Conservation (phyloP, 352 stramenopile species). For the Phytophthora brassicae region DNA sequence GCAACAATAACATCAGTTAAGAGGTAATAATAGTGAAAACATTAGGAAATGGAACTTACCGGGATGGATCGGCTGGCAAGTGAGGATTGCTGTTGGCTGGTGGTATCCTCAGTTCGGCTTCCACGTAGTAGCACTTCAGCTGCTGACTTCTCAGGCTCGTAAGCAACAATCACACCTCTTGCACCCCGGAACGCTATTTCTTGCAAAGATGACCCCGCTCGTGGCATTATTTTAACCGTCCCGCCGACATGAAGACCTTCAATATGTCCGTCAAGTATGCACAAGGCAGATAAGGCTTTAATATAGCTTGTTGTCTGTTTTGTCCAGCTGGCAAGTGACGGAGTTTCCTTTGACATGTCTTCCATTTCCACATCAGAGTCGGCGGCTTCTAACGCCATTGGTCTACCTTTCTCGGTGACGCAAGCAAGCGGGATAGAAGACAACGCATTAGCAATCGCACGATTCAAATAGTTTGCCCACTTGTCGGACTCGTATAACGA, state of each 20-base stretch:
- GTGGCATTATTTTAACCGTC: constrained; percentile 84
- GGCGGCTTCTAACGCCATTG: constrained; percentile 14
- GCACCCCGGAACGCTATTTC: constrained; percentile 78
- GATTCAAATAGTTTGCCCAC: constrained; percentile 70
- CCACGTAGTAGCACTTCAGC: constrained; percentile 75
- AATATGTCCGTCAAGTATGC: constrained; percentile 83
- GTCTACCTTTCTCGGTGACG: constrained; percentile 35
- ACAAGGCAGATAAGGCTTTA: constrained; percentile 75
- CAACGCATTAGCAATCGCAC: constrained; percentile 58
- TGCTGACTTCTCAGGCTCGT: constrained; percentile 80
- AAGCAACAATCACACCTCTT: constrained; percentile 72
- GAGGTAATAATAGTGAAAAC: neutral
- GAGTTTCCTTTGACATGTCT: constrained; percentile 64
- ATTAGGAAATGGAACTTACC: constrained; percentile 33
- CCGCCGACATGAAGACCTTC: constrained; percentile 78
- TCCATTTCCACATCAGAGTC: constrained; percentile 88
- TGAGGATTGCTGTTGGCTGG: constrained; percentile 33
- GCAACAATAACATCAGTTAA: neutral
- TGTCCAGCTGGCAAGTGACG: constrained; percentile 56
- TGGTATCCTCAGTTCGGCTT: constrained; percentile 42
- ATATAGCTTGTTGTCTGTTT: constrained; percentile 52
- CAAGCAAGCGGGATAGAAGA: constrained; percentile 46
- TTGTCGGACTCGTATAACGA: constrained; percentile 80
- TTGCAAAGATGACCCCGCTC: constrained; percentile 64
- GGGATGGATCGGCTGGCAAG: constrained; percentile 36